Percentiles rank a stretch among this genome's conserved stretches.
Evolutionary conservation across 208 protist species (phyloP).

Genomic region (Acanthamoeba healyi): DNA sequence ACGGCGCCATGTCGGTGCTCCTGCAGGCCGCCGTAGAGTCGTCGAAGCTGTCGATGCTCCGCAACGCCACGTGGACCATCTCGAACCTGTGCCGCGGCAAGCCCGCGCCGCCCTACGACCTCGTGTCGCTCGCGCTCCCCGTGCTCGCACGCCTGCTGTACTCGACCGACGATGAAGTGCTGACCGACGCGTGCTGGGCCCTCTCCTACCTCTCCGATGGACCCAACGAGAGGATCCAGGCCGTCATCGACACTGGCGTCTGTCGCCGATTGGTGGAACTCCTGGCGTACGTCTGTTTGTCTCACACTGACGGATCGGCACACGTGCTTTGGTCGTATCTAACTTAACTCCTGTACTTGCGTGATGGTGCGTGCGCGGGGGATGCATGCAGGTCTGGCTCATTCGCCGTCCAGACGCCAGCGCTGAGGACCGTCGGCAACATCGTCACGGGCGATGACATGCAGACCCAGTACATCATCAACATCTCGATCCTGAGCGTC

Average conservation of each 20-base stretch:
- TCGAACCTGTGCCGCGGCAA: constrained; percentile 99
- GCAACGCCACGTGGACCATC: constrained; percentile 98
- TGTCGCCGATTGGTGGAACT: constrained; percentile 95
- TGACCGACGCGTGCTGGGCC: constrained; percentile 97
- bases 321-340: too few relatives aligned
- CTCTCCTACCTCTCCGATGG: constrained; percentile 98
- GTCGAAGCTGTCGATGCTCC: constrained; percentile 91
- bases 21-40: constrained; percentile 89
- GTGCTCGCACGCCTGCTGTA: constrained; percentile 93
- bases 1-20: constrained; percentile 91
- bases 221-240: constrained; percentile 95
- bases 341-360: too few relatives aligned
- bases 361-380: too few relatives aligned
- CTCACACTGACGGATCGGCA: too few relatives aligned
- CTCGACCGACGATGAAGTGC: constrained; percentile 95
- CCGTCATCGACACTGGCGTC: constrained; percentile 95
- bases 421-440: constrained; percentile 98
- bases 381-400: too few relatives aligned
- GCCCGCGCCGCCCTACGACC: constrained; percentile 93
- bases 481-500: constrained; percentile 91
- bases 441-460: constrained; percentile 98
- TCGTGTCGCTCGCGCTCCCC: constrained; percentile 91
- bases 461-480: constrained; percentile 97
- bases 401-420: constrained; percentile 94
- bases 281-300: constrained; percentile 84